Conservation (phyloP, 208 protist species). For the Leishmania aethiopica region DNA sequence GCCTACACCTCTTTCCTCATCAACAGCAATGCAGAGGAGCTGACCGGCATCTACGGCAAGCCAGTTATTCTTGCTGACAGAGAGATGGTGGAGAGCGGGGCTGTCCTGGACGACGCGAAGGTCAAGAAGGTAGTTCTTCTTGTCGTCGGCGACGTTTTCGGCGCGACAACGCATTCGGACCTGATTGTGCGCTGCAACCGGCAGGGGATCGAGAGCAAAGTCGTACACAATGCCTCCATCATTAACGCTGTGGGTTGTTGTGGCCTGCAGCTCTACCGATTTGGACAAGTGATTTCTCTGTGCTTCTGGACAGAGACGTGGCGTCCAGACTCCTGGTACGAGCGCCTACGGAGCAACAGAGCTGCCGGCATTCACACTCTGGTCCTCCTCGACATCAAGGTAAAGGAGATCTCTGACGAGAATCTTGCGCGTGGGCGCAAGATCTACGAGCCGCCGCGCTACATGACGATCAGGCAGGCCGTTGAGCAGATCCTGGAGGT, state of each 20-base stretch:
- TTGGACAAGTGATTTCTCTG: slow-evolving; percentile 97
- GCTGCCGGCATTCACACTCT: slow-evolving; percentile 97
- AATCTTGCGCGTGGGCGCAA: slow-evolving; percentile 95
- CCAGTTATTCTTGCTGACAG: slow-evolving; percentile 94
- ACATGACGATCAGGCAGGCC: slow-evolving; percentile 98
- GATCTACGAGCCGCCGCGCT: slow-evolving; percentile 98
- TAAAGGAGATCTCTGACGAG: slow-evolving; percentile 98
- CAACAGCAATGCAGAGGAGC: slow-evolving; percentile 67
- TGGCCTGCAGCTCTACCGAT: slow-evolving; percentile 99
- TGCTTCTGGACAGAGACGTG: slow-evolving; percentile 98
- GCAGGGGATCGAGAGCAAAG: slow-evolving; percentile 75
- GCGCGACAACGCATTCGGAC: slow-evolving; percentile 99
- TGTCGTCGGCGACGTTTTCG: slow-evolving; percentile 99
- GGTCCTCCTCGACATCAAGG: slow-evolving; percentile 99
- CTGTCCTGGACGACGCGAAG: slow-evolving; percentile 90
- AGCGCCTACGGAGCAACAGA: slow-evolving; percentile 94
- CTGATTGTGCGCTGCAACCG: slow-evolving; percentile 96
- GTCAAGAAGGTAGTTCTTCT: slow-evolving; percentile 96
- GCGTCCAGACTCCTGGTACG: slow-evolving; percentile 98
- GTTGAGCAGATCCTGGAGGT: slow-evolving; percentile 96
- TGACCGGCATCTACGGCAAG: slow-evolving; percentile 92
- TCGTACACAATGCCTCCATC: slow-evolving; percentile 99
- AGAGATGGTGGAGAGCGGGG: slow-evolving; percentile 95
- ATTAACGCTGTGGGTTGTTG: slow-evolving; percentile 99
- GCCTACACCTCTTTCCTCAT: slow-evolving; percentile 99